Conservation (phyloP, 2,329 filamentous ascomycete genomes). For the Fusarium xyrophilum region DNA sequence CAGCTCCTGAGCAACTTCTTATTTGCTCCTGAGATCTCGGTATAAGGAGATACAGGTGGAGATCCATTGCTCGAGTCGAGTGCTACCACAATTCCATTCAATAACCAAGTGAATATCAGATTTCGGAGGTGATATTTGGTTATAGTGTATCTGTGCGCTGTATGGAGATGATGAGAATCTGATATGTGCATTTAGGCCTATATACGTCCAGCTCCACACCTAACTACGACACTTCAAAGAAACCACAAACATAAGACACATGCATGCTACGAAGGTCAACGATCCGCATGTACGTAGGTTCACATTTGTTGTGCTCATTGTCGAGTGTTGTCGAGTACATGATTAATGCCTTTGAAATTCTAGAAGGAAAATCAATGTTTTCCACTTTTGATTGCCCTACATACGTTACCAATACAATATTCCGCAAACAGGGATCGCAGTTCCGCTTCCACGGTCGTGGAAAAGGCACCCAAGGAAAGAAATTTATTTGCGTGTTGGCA, state of each 20-base stretch:
- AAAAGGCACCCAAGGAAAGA: background rate
- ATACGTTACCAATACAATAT: background rate
- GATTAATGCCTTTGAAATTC: background rate
- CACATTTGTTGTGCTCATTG: background rate
- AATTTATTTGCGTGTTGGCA: background rate
- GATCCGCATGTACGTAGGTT: no score
- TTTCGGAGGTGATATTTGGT: background rate
- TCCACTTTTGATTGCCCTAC: background rate
- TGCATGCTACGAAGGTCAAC: accelerated
- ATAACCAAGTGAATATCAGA: background rate
- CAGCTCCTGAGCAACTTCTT: background rate
- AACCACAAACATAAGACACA: accelerated
- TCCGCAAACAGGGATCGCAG: accelerated
- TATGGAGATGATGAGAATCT: background rate
- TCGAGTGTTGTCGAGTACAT: background rate
- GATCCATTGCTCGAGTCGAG: accelerated
- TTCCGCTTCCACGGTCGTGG: background rate
- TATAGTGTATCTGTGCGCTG: background rate
- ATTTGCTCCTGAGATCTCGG: background rate
- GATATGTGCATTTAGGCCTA: background rate
- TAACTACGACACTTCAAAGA: no score
- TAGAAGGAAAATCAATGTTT: background rate
- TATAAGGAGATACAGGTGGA: accelerated
- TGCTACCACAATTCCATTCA: accelerated
- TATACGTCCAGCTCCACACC: accelerated